Percentiles rank a stretch among this genome's conserved stretches.
Evolutionary conservation across 805 yeast species (phyloP).

Genomic region (Maudiozyma saulgeensis): DNA sequence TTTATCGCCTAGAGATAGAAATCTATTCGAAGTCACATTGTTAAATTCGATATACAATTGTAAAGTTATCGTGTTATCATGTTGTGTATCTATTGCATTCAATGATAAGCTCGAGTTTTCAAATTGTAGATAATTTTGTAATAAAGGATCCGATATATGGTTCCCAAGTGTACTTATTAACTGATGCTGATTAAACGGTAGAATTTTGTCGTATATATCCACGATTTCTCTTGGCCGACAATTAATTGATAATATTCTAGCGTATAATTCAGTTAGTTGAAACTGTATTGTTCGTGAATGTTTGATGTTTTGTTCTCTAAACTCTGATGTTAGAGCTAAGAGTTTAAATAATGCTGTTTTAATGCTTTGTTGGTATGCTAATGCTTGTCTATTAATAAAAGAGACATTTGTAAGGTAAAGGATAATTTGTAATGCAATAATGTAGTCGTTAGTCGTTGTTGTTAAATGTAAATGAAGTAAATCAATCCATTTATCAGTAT

Average conservation of each 20-base stretch:
- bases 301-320: not conserved
- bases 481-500: conserved; percentile 8
- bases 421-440: conserved; percentile 13
- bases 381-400: conserved; percentile 16
- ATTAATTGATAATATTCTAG: conserved; percentile 11
- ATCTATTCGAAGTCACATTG: conserved; percentile 20
- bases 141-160: conserved; percentile 12
- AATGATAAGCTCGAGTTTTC: conserved; percentile 19
- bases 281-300: not conserved
- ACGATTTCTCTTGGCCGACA: conserved; percentile 15
- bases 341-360: conserved; percentile 6
- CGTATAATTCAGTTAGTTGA: conserved; percentile 11
- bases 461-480: conserved; percentile 3
- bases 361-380: conserved; percentile 7
- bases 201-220: conserved; percentile 10
- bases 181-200: conserved; percentile 1
- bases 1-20: conserved; percentile 20
- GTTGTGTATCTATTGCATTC: conserved; percentile 3
- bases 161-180: conserved; percentile 12
- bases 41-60: conserved; percentile 26
- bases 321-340: not conserved
- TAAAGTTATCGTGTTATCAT: conserved; percentile 11
- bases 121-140: conserved; percentile 23
- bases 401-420: conserved; percentile 17
- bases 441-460: not conserved